These are phyloP conservation scores for Penicillium sp. DNA, from an alignment of 2,329 filamentous ascomycete species.

Conservation along the genomic window DNA sequence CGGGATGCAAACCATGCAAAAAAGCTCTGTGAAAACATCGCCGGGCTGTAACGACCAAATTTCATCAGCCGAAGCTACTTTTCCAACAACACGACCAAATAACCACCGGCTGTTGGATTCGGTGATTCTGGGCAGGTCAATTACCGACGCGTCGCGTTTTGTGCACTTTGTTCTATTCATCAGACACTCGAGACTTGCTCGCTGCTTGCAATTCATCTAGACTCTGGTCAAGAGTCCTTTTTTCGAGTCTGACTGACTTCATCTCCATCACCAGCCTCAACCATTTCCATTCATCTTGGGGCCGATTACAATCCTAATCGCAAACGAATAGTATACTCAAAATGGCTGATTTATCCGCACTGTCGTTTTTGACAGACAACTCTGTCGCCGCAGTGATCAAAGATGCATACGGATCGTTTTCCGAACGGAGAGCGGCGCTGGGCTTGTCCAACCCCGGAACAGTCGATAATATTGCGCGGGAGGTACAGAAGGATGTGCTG, in stretches of 20 bases:
- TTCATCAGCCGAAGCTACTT: slow-evolving; percentile 12
- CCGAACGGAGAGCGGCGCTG: slow-evolving; percentile 79
- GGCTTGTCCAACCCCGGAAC: slow-evolving; percentile 89
- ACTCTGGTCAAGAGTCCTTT: slow-evolving; percentile 2
- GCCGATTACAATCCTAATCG: neutral
- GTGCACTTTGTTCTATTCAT: neutral
- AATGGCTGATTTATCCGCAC: slow-evolving; percentile 43
- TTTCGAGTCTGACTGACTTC: neutral
- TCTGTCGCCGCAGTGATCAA: slow-evolving; percentile 64
- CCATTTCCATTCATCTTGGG: slow-evolving; percentile 1
- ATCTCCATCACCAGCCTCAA: neutral
- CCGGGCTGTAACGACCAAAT: slow-evolving; percentile 10
- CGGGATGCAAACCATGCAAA: slow-evolving; percentile 13
- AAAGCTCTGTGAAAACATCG: slow-evolving; percentile 6
- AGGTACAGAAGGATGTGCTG: slow-evolving; percentile 94
- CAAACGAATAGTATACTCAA: slow-evolving; percentile 5
- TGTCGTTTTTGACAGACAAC: slow-evolving; percentile 70
- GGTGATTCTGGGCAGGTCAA: slow-evolving; percentile 1
- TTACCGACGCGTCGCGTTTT: neutral
- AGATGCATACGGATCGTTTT: slow-evolving; percentile 77
- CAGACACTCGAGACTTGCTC: neutral
- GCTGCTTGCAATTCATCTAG: neutral
- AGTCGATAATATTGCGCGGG: slow-evolving; percentile 81
- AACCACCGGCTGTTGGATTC: slow-evolving; percentile 7
- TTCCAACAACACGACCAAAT: neutral